These are phyloP conservation scores for Xylaria digitata DNA, from an alignment of 2,329 filamentous ascomycete genomes.

Conservation along the genomic window DNA sequence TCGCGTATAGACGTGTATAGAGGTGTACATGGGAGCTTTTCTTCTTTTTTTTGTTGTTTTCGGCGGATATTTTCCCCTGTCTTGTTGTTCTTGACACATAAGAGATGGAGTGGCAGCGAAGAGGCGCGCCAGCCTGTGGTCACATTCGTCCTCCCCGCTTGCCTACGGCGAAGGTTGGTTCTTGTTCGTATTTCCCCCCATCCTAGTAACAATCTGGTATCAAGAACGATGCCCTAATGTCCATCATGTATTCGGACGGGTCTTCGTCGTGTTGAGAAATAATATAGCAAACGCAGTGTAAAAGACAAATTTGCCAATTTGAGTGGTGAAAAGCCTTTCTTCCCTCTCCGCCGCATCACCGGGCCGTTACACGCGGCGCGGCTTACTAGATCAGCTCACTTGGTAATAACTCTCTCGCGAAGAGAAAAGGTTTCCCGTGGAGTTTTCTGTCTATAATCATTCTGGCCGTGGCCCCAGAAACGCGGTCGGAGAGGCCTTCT, in stretches of 20 bases:
- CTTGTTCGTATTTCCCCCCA: slow-evolving; percentile 27
- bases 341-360: slow-evolving; percentile 31
- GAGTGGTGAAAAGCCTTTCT: slow-evolving; percentile 42
- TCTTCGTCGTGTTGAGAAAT: slow-evolving; percentile 41
- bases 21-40: slow-evolving; percentile 12
- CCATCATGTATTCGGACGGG: slow-evolving; percentile 29
- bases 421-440: slow-evolving; percentile 34
- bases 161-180: slow-evolving; percentile 31
- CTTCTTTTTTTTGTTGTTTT: slow-evolving; percentile 29
- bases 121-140: slow-evolving; percentile 51
- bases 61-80: slow-evolving; percentile 31
- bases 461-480: slow-evolving; percentile 16
- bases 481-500: slow-evolving; percentile 34
- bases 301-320: slow-evolving; percentile 44
- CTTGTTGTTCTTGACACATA: slow-evolving; percentile 46
- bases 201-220: slow-evolving; percentile 43
- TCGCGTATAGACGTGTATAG: slow-evolving; percentile 15
- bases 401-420: slow-evolving; percentile 23
- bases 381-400: slow-evolving; percentile 24
- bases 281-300: slow-evolving; percentile 44
- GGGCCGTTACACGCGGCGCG: slow-evolving; percentile 30
- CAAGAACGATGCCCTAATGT: slow-evolving; percentile 28
- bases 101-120: slow-evolving; percentile 50
- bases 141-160: slow-evolving; percentile 45
- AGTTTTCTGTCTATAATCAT: slow-evolving; percentile 29